Evolutionary conservation across 1,284 basidiomycete genomes (phyloP).

Genomic region (Sporisorium graminicola): DNA sequence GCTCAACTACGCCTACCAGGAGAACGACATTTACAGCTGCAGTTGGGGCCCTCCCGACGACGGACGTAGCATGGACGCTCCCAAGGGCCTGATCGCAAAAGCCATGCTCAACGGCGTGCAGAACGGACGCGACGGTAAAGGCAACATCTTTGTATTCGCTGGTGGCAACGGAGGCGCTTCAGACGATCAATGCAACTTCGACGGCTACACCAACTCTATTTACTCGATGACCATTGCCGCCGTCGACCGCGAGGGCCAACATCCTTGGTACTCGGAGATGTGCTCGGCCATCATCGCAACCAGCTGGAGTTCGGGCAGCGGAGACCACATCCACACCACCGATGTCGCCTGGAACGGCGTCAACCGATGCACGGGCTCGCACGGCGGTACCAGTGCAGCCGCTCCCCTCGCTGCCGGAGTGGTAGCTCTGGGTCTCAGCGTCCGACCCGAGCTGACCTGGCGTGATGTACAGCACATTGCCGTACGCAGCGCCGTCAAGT

Average conservation of each 20-base stretch:
- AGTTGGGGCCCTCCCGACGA: conserved; percentile 99
- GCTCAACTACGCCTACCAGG: conserved; percentile 91
- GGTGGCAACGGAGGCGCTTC: conserved; percentile 93
- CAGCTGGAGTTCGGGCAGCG: conserved; percentile 94
- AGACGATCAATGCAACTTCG: conserved; percentile 99
- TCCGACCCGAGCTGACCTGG: conserved; percentile 88
- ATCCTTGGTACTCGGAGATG: conserved; percentile 96
- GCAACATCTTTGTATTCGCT: conserved; percentile 95
- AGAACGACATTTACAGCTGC: conserved; percentile 93
- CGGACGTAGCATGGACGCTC: conserved; percentile 93
- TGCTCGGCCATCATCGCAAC: conserved; percentile 97
- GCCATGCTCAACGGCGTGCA: conserved; percentile 94
- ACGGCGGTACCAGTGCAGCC: conserved; percentile 97
- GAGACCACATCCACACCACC: conserved; percentile 84
- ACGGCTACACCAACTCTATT: conserved; percentile 98
- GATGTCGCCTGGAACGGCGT: conserved; percentile 79
- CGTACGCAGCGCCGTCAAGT: conserved; percentile 80
- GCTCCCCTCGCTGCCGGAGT: conserved; percentile 82
- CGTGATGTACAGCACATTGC: conserved; percentile 94
- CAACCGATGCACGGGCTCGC: conserved; percentile 82
- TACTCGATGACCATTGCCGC: conserved; percentile 96
- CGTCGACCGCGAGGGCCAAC: conserved; percentile 88
- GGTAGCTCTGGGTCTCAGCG: conserved; percentile 63
- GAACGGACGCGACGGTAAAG: conserved; percentile 89
- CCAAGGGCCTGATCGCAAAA: conserved; percentile 90